Evolutionary conservation across 2,329 filamentous ascomycete species (phyloP).

Genomic region (Fusarium palustre): DNA sequence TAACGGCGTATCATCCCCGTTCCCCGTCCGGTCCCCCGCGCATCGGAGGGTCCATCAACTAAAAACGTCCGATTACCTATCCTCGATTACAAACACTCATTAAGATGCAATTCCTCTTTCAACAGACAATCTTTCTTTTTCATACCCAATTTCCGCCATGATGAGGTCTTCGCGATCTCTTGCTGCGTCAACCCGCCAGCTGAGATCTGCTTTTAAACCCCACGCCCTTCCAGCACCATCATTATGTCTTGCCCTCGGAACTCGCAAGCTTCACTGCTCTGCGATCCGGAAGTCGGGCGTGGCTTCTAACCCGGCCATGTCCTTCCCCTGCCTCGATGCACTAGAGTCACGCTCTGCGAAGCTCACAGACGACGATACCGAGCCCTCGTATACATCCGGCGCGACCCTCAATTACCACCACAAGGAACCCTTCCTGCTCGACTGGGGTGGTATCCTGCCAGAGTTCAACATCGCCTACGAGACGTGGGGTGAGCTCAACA

Average conservation of each 20-base stretch:
- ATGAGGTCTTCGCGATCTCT: slow-evolving; percentile 44
- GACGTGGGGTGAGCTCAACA: slow-evolving; percentile 86
- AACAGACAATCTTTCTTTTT: background rate
- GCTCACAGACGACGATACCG: slow-evolving; percentile 78
- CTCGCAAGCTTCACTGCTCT: slow-evolving; percentile 43
- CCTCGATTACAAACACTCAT: slow-evolving; percentile 43
- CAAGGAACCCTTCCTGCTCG: slow-evolving; percentile 79
- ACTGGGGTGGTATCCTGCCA: slow-evolving; percentile 94
- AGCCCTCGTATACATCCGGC: slow-evolving; percentile 93
- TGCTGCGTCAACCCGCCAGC: slow-evolving; percentile 34
- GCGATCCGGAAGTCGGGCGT: slow-evolving; percentile 46
- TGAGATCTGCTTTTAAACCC: slow-evolving; percentile 19
- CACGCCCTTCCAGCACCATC: background rate
- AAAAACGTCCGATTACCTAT: slow-evolving; percentile 16
- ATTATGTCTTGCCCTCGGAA: slow-evolving; percentile 11
- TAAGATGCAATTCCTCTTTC: slow-evolving; percentile 20
- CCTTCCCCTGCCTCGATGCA: slow-evolving; percentile 90
- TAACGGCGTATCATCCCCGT: slow-evolving; percentile 28
- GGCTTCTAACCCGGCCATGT: slow-evolving; percentile 84
- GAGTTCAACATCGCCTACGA: slow-evolving; percentile 94
- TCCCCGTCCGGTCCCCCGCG: slow-evolving; percentile 18
- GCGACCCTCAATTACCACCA: slow-evolving; percentile 84
- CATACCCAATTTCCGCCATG: slow-evolving; percentile 30
- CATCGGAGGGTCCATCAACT: slow-evolving; percentile 36
- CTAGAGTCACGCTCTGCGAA: slow-evolving; percentile 81